Conservation (phyloP, 306 rosid genomes). For the Casuarina cunninghamiana region DNA sequence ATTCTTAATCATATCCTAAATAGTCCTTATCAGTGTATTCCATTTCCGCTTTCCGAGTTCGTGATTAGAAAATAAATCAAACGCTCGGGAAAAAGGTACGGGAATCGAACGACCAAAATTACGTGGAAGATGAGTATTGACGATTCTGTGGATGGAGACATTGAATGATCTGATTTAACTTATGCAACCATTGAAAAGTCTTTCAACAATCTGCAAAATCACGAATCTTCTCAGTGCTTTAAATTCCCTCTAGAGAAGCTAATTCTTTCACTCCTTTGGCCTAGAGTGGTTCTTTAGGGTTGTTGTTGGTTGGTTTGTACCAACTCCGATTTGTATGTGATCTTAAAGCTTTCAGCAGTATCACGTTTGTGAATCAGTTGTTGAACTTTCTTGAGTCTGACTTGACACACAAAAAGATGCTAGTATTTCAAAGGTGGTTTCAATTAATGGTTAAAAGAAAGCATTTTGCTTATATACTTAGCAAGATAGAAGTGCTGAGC, state of each 20-base stretch:
- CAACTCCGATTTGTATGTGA: conserved; percentile 1
- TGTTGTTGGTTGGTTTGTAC: conserved; percentile 16
- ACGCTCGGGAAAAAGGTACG: too few relatives aligned
- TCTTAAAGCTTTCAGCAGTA: not conserved
- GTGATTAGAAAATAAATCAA: too few relatives aligned
- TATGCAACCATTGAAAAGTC: conserved; percentile 36
- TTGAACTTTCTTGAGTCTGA: not conserved
- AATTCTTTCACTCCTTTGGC: conserved; percentile 16
- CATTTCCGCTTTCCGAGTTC: too few relatives aligned
- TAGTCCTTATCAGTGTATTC: too few relatives aligned
- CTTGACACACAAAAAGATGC: not conserved
- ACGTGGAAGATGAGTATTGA: not conserved
- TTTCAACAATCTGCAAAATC: conserved; percentile 35
- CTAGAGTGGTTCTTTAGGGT: conserved; percentile 11
- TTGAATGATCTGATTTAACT: conserved; percentile 33
- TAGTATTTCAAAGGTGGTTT: not conserved
- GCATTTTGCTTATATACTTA: not conserved
- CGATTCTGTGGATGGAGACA: conserved; percentile 31
- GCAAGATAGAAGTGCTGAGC: not conserved
- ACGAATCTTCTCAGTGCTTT: conserved; percentile 34
- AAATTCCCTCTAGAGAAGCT: conserved; percentile 44
- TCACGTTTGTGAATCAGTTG: not conserved
- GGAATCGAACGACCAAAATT: too few relatives aligned
- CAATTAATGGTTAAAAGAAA: not conserved
- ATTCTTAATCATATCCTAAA: too few relatives aligned